Percentiles rank a stretch among this genome's conserved stretches.
These are phyloP conservation scores for Endocalyx cinctus DNA, from an alignment of 2,329 filamentous ascomycete genomes.

Conservation along the genomic window DNA sequence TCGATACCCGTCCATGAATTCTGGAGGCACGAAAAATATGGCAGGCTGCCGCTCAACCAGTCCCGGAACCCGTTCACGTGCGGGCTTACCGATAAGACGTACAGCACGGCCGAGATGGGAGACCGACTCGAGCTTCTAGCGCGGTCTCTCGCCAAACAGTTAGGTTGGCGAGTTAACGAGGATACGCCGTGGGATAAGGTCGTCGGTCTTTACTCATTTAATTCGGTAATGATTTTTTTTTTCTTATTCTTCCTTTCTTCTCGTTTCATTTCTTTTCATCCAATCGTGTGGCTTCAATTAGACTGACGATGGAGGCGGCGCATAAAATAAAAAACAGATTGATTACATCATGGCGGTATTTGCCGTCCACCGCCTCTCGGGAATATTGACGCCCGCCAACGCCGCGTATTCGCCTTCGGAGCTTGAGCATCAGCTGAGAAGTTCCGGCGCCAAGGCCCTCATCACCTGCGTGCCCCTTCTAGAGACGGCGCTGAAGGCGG, in stretches of 20 bases:
- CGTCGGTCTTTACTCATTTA: constrained; percentile 65
- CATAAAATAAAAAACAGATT: no score
- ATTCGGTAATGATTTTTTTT: constrained; percentile 41
- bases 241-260: no score
- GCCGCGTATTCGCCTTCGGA: constrained; percentile 64
- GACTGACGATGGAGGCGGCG: neutral
- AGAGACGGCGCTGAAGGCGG: constrained; percentile 56
- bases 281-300: neutral
- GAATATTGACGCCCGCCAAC: constrained; percentile 65
- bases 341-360: constrained; percentile 64
- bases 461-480: constrained; percentile 67
- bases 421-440: constrained; percentile 61
- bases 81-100: constrained; percentile 61
- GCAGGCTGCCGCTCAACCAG: constrained; percentile 53
- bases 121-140: constrained; percentile 63
- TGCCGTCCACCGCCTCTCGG: constrained; percentile 64
- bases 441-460: constrained; percentile 59
- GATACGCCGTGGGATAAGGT: constrained; percentile 77
- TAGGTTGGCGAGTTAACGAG: constrained; percentile 65
- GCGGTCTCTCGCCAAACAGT: constrained; percentile 58
- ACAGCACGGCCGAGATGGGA: constrained; percentile 56
- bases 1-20: constrained; percentile 65
- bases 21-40: constrained; percentile 64
- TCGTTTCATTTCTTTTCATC: no score
- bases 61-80: constrained; percentile 68